These are phyloP conservation scores for Chaetoscypha palmicola DNA, from an alignment of 2,329 filamentous ascomycete species.

Conservation along the genomic window DNA sequence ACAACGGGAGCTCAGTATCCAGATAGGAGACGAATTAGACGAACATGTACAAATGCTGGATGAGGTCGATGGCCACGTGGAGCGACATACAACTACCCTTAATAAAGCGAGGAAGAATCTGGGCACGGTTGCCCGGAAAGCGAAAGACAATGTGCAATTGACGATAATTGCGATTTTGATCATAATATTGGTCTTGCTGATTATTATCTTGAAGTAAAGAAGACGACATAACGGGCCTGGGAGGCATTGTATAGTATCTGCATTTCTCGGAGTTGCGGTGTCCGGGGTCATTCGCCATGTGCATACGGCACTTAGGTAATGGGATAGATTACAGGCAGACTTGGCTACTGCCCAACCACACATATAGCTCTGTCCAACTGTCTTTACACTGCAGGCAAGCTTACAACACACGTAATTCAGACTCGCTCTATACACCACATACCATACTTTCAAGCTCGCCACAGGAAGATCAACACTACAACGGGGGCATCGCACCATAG, in stretches of 20 bases:
- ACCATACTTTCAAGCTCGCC: too few relatives aligned
- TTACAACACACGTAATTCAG: background rate
- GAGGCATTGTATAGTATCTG: constrained; percentile 1
- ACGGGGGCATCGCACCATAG: too few relatives aligned
- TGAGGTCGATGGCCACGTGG: constrained; percentile 76
- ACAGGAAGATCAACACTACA: too few relatives aligned
- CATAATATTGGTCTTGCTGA: constrained; percentile 58
- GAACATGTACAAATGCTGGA: constrained; percentile 83
- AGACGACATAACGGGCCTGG: background rate
- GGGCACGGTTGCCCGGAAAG: constrained; percentile 63
- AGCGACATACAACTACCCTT: constrained; percentile 71
- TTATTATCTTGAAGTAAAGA: constrained; percentile 56
- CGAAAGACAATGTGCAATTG: constrained; percentile 79
- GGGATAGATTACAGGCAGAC: background rate
- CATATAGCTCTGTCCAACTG: too few relatives aligned
- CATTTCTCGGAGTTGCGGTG: background rate
- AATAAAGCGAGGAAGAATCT: constrained; percentile 68
- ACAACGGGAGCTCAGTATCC: constrained; percentile 87
- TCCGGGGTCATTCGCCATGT: too few relatives aligned
- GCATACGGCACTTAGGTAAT: too few relatives aligned
- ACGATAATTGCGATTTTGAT: constrained; percentile 65
- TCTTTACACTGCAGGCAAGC: too few relatives aligned
- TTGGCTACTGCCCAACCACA: too few relatives aligned
- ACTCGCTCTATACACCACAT: too few relatives aligned
- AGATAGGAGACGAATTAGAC: constrained; percentile 94